A percentile compares a stretch with the other conserved stretches of the same genome.
Conservation (phyloP, 73 alveolate species). For the Paramecium primaurelia region DNA sequence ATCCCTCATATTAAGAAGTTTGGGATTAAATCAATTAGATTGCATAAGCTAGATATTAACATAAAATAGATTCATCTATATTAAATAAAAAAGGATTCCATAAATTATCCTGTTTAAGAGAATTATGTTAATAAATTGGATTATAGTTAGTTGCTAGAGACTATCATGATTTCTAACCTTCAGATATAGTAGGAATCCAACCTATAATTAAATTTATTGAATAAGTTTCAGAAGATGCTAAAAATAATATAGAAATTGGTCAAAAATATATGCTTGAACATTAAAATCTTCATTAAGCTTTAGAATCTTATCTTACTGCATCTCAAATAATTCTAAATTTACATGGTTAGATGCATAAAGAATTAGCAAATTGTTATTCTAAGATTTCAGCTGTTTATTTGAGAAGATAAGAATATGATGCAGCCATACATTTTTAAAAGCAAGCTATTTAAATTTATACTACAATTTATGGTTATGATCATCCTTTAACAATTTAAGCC, state of each 20-base stretch:
- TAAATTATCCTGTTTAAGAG: not conserved
- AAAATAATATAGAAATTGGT: conserved; percentile 55
- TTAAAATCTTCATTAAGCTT: conserved; percentile 48
- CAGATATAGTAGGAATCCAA: conserved; percentile 42
- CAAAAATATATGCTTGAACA: conserved; percentile 49
- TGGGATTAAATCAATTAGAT: conserved; percentile 35
- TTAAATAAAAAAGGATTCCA: not conserved
- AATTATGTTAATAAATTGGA: conserved; percentile 6
- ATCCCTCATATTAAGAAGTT: conserved; percentile 52
- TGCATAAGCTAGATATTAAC: conserved; percentile 17
- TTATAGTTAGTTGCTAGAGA: not conserved
- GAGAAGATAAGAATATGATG: conserved; percentile 72
- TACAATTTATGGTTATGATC: conserved; percentile 77
- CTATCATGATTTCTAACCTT: conserved; percentile 10
- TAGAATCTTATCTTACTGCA: conserved; percentile 60
- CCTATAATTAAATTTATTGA: conserved; percentile 52
- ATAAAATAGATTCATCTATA: not conserved
- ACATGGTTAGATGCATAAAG: conserved; percentile 81
- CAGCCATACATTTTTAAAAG: conserved; percentile 79
- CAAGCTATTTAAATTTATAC: conserved; percentile 74
- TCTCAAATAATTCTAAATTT: conserved; percentile 60
- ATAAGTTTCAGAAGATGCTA: conserved; percentile 48
- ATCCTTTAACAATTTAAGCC: conserved; percentile 74
- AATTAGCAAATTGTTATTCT: conserved; percentile 73
- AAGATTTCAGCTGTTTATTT: conserved; percentile 77